Evolutionary conservation across 805 yeast species (phyloP), one percentile per base, ranked within the genome.

Genomic region (Wickerhamomyces chambardii): DNA sequence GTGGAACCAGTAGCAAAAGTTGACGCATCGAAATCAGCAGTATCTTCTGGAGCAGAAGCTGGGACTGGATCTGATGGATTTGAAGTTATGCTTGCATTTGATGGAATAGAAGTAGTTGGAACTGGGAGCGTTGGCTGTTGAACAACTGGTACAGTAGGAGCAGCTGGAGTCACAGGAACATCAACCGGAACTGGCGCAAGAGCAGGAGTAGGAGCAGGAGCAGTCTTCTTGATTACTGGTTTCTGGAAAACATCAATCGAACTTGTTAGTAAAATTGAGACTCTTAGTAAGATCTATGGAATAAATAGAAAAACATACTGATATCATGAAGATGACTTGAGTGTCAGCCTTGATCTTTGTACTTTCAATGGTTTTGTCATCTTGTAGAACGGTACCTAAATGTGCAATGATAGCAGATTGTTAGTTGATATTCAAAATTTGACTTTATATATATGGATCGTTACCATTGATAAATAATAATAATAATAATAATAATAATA

Each of bases 251-350:
- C n/a, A n/a, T n/a, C n/a, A n/a, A n/a, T n/a, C n/a, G n/a, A n/a
- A n/a, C n/a, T n/a, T 22, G 10, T 33, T 17, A 15, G 24, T 35
- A 26, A 11, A 29, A 19, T 18, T 30, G 29, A n/a, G 38, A n/a
- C n/a, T n/a, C n/a, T n/a, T n/a, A n/a, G n/a, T n/a, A n/a, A n/a
- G n/a, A n/a, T n/a, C n/a, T n/a, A n/a, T n/a, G n/a, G n/a, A n/a
- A n/a, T n/a, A n/a, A n/a, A n/a, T n/a, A n/a, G n/a, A n/a, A n/a
- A n/a, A 64, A 30, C 67, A 60, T 56, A 74, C 76, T 28, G 89
- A 73, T 34, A 87, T 73, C 97, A 92, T 90, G 58, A 87, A 90
- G 37, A 92, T 89, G 36, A 92, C 77, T 48, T 87, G 90, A 50
- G 86, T 96, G 29, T 69, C 77, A 26, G 81, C 89, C 56, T 86